Conservation (phyloP, 345 rosid genomes). For the Populus tremula region DNA sequence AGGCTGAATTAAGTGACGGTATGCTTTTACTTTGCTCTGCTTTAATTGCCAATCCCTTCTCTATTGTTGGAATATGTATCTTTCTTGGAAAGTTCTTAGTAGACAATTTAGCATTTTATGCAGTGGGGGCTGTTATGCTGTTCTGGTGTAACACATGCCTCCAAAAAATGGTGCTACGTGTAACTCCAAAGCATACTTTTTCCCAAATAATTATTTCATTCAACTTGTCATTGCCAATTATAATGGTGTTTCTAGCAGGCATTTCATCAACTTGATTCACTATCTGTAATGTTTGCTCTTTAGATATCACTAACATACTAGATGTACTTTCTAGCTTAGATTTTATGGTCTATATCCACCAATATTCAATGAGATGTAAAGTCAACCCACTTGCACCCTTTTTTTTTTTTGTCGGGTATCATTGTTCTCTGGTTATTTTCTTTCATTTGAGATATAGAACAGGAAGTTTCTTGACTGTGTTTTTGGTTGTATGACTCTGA, state of each 20-base stretch:
- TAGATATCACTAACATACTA: not conserved
- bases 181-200: not conserved
- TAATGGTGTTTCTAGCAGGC: not conserved
- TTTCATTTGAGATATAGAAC: not conserved
- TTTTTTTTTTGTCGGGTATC: not conserved
- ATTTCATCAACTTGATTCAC: not conserved
- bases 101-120: not conserved
- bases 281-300: not conserved
- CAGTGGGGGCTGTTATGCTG: not conserved
- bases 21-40: constrained; percentile 5
- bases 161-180: not conserved
- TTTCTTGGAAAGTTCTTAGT: not conserved
- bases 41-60: not conserved
- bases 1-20: constrained; percentile 88
- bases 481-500: not conserved
- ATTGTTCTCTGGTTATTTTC: not conserved
- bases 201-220: not conserved
- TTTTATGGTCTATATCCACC: not conserved
- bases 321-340: not conserved
- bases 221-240: not conserved
- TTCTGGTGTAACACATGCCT: not conserved
- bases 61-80: not conserved
- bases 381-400: too few relatives aligned
- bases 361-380: not conserved
- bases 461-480: not conserved